These are phyloP conservation scores for Ceratobasidium sp. DNA, from an alignment of 1,284 basidiomycete genomes.

Conservation along the genomic window DNA sequence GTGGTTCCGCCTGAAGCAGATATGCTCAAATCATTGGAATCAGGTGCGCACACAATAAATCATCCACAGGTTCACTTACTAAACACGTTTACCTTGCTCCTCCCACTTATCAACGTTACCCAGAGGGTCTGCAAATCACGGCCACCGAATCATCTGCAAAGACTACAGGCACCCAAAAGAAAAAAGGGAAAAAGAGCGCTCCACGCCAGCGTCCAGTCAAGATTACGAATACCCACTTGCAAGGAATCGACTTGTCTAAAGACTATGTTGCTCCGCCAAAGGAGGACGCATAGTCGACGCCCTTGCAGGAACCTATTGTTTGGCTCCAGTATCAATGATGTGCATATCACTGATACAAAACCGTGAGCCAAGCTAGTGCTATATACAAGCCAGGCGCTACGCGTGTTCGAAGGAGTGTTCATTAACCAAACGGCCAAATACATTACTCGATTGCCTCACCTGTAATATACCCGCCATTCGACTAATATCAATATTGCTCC, in stretches of 20 bases:
- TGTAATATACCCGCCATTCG: background rate
- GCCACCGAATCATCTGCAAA: conserved; percentile 67
- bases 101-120: background rate
- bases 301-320: background rate
- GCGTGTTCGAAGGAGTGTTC: too few species aligned
- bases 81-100: conserved; percentile 36
- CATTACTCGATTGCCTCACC: background rate
- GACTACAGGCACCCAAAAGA: conserved; percentile 69
- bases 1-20: conserved; percentile 88
- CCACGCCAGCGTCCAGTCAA: conserved; percentile 80
- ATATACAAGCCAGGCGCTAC: too few species aligned
- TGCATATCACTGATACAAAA: too few species aligned
- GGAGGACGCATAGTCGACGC: conserved; percentile 15
- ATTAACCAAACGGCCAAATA: background rate
- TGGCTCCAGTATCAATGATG: background rate
- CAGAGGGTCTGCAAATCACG: conserved; percentile 83
- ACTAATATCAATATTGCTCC: background rate
- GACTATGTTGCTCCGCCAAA: conserved; percentile 56
- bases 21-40: conserved; percentile 77
- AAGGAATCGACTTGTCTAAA: conserved; percentile 83
- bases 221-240: conserved; percentile 89
- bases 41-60: conserved; percentile 61
- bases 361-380: too few species aligned
- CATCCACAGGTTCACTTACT: background rate
- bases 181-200: conserved; percentile 84